Conservation (phyloP, 192 early-diverging fungal genomes). For the Backusella macrospora region DNA sequence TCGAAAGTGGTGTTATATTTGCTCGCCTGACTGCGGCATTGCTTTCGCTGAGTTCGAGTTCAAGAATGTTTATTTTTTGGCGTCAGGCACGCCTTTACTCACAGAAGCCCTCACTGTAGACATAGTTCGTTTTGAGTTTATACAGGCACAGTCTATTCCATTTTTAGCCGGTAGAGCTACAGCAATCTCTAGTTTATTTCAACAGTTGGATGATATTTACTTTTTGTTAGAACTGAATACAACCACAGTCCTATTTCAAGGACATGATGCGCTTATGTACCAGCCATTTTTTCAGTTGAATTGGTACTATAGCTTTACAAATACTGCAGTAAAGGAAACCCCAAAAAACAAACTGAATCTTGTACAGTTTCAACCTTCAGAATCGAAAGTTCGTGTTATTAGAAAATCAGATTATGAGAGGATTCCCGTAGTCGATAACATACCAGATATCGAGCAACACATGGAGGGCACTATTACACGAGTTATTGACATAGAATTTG, state of each 20-base stretch:
- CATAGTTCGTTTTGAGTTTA: neutral
- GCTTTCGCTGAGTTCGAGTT: neutral
- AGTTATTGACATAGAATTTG: conserved; percentile 4
- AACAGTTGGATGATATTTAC: neutral
- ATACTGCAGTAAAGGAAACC: neutral
- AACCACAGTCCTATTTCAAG: neutral
- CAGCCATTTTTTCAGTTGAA: neutral
- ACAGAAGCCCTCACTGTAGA: neutral
- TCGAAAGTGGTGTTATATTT: neutral
- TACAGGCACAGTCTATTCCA: neutral
- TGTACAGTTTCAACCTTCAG: neutral
- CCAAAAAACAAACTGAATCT: neutral
- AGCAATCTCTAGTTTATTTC: neutral
- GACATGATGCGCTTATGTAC: neutral
- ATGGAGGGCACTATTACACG: neutral
- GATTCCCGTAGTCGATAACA: neutral
- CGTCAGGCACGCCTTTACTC: neutral
- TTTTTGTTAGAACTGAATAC: neutral
- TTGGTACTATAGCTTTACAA: neutral
- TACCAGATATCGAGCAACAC: neutral
- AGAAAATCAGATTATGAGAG: neutral
- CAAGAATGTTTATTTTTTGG: neutral
- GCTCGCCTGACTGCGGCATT: neutral
- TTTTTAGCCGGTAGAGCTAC: neutral
- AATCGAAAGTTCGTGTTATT: neutral